Evolutionary conservation across 2,329 filamentous ascomycete species (phyloP), one percentile per base, ranked within the genome.

Genomic region (Scytalidium sp.): DNA sequence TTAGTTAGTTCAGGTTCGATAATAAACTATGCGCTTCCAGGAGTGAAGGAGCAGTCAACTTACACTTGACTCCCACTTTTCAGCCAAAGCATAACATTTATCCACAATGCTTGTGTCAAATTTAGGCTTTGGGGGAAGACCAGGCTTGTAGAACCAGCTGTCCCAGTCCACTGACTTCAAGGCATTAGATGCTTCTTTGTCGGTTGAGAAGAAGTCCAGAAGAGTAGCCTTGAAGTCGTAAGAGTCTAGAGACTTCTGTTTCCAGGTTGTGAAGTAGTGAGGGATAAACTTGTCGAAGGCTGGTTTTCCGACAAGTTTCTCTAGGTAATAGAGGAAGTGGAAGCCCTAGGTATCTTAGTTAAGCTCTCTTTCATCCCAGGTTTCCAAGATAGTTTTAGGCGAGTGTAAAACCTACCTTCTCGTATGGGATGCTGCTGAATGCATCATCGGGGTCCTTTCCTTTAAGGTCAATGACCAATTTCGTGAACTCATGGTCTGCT

Each of bases 271-370:
- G 67, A 97, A 97, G 74, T 97, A 97, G 68, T 96, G 85, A 15
- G 92, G 91, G 63, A 97, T 97, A 70, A 97, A 99, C 60, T 84
- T 87, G 75, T 97, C 90, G 73, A 94, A 99, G 66, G 88, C 87
- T n/a, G 86, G 78, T 53, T 88, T 87, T 29, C 90, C 89, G 3
- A 97, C 79, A 1, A 96, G 75, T 43, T 86, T 87, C 63, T 99
- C 94, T 13, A 99, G 83, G 61, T 92, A 85, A 69, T 91, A 97
- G 42, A 99, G 77, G 68, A 97, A 95, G 64, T 89, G 88, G 70
- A 96, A 97, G 3, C 93, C 93, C 71, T 64, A 23, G 13, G 19
- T 17, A 41, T 43, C 47, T 52, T 19, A 50, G 32, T 40, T 44
- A 39, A n/a, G n/a, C n/a, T n/a, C 13, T n/a, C 13, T 9, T 10